A percentile compares a stretch with the other conserved stretches of the same genome.
phyloP scores from a whole-genome alignment of 2,329 filamentous ascomycete species.

The Curvularia lunata region DNA sequence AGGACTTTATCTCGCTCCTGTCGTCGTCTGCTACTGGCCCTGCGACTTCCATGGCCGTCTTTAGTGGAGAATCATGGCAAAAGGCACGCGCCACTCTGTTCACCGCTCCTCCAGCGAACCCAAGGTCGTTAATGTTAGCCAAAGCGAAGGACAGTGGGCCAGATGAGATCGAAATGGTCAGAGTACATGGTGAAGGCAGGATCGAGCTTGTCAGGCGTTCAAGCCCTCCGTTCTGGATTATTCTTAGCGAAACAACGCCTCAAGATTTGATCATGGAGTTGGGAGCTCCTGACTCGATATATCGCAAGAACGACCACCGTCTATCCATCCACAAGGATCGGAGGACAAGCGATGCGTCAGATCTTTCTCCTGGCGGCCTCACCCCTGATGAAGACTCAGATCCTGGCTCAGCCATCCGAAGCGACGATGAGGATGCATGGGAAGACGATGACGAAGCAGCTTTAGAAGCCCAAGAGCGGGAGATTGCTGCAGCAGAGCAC shows the following conservation, averaged over 20 bases:
- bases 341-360: conserved; percentile 45
- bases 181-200: conserved; percentile 76
- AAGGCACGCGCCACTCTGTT: conserved; percentile 79
- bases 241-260: conserved; percentile 83
- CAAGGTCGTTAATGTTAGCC: conserved; percentile 69
- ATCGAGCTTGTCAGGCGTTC: conserved; percentile 79
- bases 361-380: conserved; percentile 38
- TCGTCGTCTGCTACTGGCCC: conserved; percentile 77
- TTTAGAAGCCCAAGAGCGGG: conserved; percentile 66
- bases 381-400: conserved; percentile 45
- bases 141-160: conserved; percentile 81
- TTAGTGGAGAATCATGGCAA: conserved; percentile 88
- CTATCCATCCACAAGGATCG: conserved; percentile 77
- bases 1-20: conserved; percentile 84
- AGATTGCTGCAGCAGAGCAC: conserved; percentile 68
- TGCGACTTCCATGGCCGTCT: conserved; percentile 88
- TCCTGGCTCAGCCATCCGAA: conserved; percentile 41
- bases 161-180: conserved; percentile 84
- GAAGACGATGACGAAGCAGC: conserved; percentile 52
- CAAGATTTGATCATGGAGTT: conserved; percentile 91
- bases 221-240: conserved; percentile 71
- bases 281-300: conserved; percentile 91
- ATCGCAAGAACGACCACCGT: conserved; percentile 86
- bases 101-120: conserved; percentile 73
- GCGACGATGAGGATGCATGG: conserved; percentile 54